A percentile compares a stretch with the other conserved stretches of the same genome.
These are phyloP conservation scores for Colletotrichum sp. DNA, from an alignment of 2,329 filamentous ascomycete species.

Conservation along the genomic window DNA sequence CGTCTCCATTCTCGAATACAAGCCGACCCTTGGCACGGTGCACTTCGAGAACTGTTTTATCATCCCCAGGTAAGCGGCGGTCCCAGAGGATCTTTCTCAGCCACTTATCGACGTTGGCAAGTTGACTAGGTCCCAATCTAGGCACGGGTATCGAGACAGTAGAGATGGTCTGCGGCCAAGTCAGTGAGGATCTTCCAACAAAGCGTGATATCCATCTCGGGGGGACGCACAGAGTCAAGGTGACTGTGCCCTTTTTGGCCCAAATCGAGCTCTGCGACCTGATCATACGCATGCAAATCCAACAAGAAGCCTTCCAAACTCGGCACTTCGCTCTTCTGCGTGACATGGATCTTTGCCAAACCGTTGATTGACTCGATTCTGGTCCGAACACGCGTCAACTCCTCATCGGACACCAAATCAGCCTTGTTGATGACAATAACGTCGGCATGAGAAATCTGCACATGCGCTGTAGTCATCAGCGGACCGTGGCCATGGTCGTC, in stretches of 20 bases:
- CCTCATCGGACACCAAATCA: constrained; percentile 75
- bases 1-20: constrained; percentile 64
- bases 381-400: constrained; percentile 72
- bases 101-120: constrained; percentile 78
- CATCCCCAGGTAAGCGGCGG: constrained; percentile 57
- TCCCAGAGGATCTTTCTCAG: constrained; percentile 88
- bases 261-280: constrained; percentile 75
- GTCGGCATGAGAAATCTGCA: constrained; percentile 97
- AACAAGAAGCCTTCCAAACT: constrained; percentile 84
- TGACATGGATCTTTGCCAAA: constrained; percentile 83
- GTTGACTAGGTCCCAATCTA: constrained; percentile 57
- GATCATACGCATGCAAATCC: constrained; percentile 92
- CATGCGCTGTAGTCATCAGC: constrained; percentile 87
- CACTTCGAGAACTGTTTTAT: constrained; percentile 69
- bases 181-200: constrained; percentile 24
- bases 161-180: constrained; percentile 72
- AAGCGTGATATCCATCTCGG: background rate
- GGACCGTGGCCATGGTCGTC: constrained; percentile 62
- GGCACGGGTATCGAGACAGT: constrained; percentile 78
- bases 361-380: constrained; percentile 88
- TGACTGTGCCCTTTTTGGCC: constrained; percentile 84
- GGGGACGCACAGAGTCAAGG: constrained; percentile 79
- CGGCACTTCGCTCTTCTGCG: constrained; percentile 79
- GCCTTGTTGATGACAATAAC: constrained; percentile 94
- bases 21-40: constrained; percentile 88